phyloP scores from a whole-genome alignment of 23 red algal species.

The Gracilariopsis chorda region DNA sequence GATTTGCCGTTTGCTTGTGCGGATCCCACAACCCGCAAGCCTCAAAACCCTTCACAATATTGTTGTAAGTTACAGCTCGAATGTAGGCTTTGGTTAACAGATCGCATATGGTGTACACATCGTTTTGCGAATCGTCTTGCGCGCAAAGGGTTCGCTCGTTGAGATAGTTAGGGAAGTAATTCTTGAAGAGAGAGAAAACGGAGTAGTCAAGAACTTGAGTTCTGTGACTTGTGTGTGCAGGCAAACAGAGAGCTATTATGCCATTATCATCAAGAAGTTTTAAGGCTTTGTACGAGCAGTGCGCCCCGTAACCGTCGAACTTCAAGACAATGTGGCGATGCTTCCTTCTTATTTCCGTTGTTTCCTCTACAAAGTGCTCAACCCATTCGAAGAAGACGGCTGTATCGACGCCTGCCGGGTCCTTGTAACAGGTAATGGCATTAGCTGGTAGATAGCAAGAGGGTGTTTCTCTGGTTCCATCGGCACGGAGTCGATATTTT shows the following conservation, averaged over 20 bases:
- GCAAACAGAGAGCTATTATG: no score
- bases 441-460: background rate
- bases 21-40: background rate
- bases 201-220: background rate
- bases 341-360: background rate
- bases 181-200: background rate
- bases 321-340: background rate
- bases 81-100: background rate
- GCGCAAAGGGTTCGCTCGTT: background rate
- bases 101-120: slow-evolving; percentile 13
- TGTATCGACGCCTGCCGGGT: background rate
- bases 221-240: background rate
- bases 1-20: background rate
- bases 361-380: background rate
- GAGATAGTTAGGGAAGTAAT: background rate
- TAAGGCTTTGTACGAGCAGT: no score
- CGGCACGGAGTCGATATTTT: no score
- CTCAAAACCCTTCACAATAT: slow-evolving; percentile 9
- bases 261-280: no score
- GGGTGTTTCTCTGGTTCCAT: background rate
- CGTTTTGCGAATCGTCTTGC: background rate
- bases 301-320: background rate
- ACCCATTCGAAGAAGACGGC: background rate
- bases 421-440: background rate
- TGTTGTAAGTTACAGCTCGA: background rate